These are phyloP conservation scores for Anthoceros angustus DNA, from an alignment of 225 moss, liverwort and hornwort species.

Conservation along the genomic window DNA sequence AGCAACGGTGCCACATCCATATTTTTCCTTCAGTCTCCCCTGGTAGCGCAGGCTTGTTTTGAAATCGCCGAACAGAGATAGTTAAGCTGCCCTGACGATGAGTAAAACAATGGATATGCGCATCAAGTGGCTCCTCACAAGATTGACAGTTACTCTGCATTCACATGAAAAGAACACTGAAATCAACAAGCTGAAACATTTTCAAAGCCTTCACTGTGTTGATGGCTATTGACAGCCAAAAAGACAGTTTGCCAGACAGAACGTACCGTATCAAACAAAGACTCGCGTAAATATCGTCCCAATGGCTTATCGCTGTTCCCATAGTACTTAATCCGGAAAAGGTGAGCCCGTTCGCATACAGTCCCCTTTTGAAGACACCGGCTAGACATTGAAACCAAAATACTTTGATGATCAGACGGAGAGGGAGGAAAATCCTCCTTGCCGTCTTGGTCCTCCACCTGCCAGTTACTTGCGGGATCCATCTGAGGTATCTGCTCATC, in stretches of 20 bases:
- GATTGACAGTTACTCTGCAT: constrained; percentile 53
- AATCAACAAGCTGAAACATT: not conserved
- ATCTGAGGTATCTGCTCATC: constrained; percentile 8
- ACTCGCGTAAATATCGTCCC: constrained; percentile 64
- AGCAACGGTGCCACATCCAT: constrained; percentile 99
- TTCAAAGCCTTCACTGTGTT: not conserved
- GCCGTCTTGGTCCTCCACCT: constrained; percentile 11
- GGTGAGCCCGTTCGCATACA: constrained; percentile 52
- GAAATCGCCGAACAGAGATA: constrained; percentile 56
- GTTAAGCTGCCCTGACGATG: constrained; percentile 90
- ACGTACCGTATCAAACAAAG: constrained; percentile 61
- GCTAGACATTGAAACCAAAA: constrained; percentile 65
- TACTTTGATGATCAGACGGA: constrained; percentile 59
- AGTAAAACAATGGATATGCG: constrained; percentile 72
- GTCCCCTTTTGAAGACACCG: constrained; percentile 62
- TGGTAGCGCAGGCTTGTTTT: constrained; percentile 25
- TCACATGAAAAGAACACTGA: constrained; percentile 2
- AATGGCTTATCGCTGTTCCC: constrained; percentile 65
- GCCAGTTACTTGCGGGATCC: constrained; percentile 15
- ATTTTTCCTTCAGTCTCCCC: constrained; percentile 79
- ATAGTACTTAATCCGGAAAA: constrained; percentile 68
- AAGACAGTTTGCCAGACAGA: too few relatives aligned
- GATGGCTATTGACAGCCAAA: too few relatives aligned
- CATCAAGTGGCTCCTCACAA: constrained; percentile 63
- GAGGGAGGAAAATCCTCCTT: constrained; percentile 64